These are phyloP conservation scores for Petasospora fabianii DNA, from an alignment of 1,139 yeast species.

Conservation along the genomic window DNA sequence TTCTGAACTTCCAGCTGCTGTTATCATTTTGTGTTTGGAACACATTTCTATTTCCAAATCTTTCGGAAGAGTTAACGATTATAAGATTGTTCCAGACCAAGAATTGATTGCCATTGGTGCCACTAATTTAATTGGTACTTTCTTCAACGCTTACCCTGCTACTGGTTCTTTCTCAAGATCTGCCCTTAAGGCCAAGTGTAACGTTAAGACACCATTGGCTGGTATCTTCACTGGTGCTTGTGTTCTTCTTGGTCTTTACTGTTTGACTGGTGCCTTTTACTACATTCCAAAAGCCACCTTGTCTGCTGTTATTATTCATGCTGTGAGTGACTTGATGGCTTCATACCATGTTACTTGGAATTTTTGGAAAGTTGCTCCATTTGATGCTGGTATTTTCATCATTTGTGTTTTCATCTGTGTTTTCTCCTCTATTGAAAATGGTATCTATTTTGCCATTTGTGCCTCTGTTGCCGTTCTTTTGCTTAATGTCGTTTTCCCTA, in stretches of 20 bases:
- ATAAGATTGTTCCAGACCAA: slow-evolving; percentile 88
- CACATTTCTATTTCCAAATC: slow-evolving; percentile 94
- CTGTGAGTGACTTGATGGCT: slow-evolving; percentile 86
- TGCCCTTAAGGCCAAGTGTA: slow-evolving; percentile 91
- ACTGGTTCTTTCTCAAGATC: slow-evolving; percentile 96
- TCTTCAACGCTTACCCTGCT: slow-evolving; percentile 91
- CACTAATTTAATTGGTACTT: slow-evolving; percentile 84
- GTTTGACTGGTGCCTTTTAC: slow-evolving; percentile 77
- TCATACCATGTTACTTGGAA: slow-evolving; percentile 67
- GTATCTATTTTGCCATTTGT: slow-evolving; percentile 85
- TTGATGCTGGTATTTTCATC: slow-evolving; percentile 73
- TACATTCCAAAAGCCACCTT: slow-evolving; percentile 89
- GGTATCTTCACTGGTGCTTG: slow-evolving; percentile 90
- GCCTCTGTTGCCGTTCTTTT: slow-evolving; percentile 76
- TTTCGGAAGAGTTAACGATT: slow-evolving; percentile 88
- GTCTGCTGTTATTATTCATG: slow-evolving; percentile 87
- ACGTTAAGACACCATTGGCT: slow-evolving; percentile 91
- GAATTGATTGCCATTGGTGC: slow-evolving; percentile 94
- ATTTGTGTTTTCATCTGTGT: slow-evolving; percentile 77
- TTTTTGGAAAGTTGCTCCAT: slow-evolving; percentile 72
- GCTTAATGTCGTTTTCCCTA: slow-evolving; percentile 74
- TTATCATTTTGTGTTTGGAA: slow-evolving; percentile 77
- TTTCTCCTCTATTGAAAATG: slow-evolving; percentile 79
- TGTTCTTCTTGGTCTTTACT: slow-evolving; percentile 81
- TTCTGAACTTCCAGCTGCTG: slow-evolving; percentile 79